Conservation (phyloP, 352 stramenopile genomes). For the Phytopythium sindhum region DNA sequence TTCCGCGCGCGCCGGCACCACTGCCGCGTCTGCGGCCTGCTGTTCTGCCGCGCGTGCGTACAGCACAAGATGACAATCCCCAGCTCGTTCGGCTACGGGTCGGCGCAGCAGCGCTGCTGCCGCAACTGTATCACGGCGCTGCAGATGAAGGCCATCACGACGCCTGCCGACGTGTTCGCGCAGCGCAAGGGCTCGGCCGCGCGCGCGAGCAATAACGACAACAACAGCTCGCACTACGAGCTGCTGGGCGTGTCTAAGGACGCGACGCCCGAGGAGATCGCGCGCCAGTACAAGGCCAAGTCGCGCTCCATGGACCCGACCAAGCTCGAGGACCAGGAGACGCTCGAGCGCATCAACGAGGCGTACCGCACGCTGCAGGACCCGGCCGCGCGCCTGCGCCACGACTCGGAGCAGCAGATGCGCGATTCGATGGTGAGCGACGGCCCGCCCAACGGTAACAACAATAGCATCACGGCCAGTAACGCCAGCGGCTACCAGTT, state of each 20-base stretch:
- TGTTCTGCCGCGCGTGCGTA: constrained; percentile 81
- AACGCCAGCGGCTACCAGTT: constrained; percentile 37
- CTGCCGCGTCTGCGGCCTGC: constrained; percentile 78
- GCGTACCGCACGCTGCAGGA: constrained; percentile 76
- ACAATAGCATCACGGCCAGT: constrained; percentile 25
- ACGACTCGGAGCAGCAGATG: constrained; percentile 54
- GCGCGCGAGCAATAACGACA: constrained; percentile 35
- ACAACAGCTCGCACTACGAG: constrained; percentile 60
- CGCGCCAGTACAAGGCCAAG: constrained; percentile 73
- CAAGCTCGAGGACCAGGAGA: constrained; percentile 59
- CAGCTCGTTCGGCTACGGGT: constrained; percentile 76
- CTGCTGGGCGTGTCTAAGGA: constrained; percentile 67
- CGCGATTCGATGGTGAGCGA: constrained; percentile 47
- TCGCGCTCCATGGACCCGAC: constrained; percentile 58
- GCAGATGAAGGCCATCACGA: constrained; percentile 85
- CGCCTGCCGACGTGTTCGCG: constrained; percentile 81
- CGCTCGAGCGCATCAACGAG: constrained; percentile 76
- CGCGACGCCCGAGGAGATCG: constrained; percentile 68
- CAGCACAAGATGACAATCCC: constrained; percentile 84
- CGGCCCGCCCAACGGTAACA: constrained; percentile 22
- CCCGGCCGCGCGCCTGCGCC: constrained; percentile 38
- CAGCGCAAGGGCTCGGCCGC: constrained; percentile 63
- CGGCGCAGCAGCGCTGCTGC: constrained; percentile 71
- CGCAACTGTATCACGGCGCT: constrained; percentile 78
- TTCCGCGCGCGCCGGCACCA: constrained; percentile 84